Evolutionary conservation across 2,329 filamentous ascomycete genomes (phyloP).

Genomic region (Diplocarpon mali): DNA sequence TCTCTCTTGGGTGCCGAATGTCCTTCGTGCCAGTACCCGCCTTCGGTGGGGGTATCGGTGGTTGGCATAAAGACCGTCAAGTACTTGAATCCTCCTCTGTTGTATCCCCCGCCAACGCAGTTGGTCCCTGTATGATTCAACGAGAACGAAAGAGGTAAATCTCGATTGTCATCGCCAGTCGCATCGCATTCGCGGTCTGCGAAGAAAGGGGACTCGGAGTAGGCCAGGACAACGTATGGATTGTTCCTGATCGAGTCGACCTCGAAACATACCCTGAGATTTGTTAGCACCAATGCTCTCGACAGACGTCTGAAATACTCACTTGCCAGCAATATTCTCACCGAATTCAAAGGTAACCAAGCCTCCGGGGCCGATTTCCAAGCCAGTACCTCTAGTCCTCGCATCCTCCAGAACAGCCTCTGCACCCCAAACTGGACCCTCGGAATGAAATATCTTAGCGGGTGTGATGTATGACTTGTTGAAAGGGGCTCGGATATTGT

Average conservation of each 20-base stretch:
- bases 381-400: conserved; percentile 4
- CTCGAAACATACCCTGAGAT: conserved; percentile 28
- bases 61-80: conserved; percentile 28
- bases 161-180: conserved; percentile 27
- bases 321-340: conserved; percentile 33
- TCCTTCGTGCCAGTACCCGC: conserved; percentile 16
- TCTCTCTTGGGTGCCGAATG: conserved; percentile 5
- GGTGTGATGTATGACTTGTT: conserved; percentile 29
- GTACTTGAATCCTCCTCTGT: conserved; percentile 32
- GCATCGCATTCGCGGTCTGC: conserved; percentile 28
- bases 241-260: conserved; percentile 24
- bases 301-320: conserved; percentile 2
- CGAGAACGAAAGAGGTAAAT: conserved; percentile 26
- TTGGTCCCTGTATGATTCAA: conserved; percentile 25
- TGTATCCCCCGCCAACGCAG: conserved; percentile 28
- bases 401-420: conserved; percentile 12
- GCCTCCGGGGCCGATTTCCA: conserved; percentile 24
- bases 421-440: conserved; percentile 26
- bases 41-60: conserved; percentile 14
- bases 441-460: conserved; percentile 25
- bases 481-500: conserved; percentile 29
- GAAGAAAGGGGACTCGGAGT: conserved; percentile 30
- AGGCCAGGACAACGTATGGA: conserved; percentile 27
- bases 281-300: neutral
- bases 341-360: conserved; percentile 31